These are phyloP conservation scores for Mycena capillaripes DNA, from an alignment of 768 basidiomycete genomes.

Conservation along the genomic window DNA sequence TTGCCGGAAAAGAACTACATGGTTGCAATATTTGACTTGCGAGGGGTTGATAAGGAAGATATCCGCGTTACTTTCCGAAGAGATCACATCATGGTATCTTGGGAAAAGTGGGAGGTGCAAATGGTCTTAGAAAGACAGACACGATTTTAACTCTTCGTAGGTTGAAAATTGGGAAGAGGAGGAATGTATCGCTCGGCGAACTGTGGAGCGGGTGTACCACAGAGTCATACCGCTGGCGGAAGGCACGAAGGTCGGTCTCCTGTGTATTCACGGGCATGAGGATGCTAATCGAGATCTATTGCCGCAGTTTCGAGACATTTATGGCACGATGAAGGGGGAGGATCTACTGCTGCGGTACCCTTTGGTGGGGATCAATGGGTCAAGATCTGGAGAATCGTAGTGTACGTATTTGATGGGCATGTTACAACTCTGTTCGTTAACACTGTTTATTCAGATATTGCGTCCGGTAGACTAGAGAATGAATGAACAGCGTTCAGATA, in stretches of 20 bases:
- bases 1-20: conserved; percentile 62
- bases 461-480: too few species aligned
- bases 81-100: conserved; percentile 58
- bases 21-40: conserved; percentile 64
- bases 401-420: neutral
- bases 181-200: conserved; percentile 58
- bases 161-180: conserved; percentile 59
- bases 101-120: conserved; percentile 59
- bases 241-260: conserved; percentile 58
- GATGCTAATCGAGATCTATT: neutral
- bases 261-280: conserved; percentile 17
- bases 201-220: conserved; percentile 62
- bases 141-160: too few species aligned
- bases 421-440: too few species aligned
- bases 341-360: conserved; percentile 62
- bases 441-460: too few species aligned
- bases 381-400: conserved; percentile 24
- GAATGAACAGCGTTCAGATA: too few species aligned
- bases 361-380: conserved; percentile 21
- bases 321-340: conserved; percentile 59
- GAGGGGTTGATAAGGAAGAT: conserved; percentile 63
- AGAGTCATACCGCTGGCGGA: conserved; percentile 65
- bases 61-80: conserved; percentile 66
- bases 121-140: too few species aligned
- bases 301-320: conserved; percentile 62